Percentiles rank a stretch among this genome's conserved stretches.
phyloP scores from a whole-genome alignment of 129 eudicot species.

The Chrysanthemum makinoi region DNA sequence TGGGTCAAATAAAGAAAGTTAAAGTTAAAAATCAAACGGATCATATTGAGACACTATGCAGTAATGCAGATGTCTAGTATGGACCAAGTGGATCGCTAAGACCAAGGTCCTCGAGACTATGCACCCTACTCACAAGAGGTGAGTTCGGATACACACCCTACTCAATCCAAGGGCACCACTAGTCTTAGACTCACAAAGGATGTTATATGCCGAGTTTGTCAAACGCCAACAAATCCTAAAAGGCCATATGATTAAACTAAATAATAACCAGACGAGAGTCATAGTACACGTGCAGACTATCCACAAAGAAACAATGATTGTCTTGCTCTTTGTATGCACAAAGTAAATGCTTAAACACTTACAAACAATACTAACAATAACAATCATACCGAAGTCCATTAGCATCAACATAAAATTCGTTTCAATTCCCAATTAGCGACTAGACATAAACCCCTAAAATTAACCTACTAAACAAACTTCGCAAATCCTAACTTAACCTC shows the following conservation, averaged over 20 bases:
- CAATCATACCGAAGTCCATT: background rate
- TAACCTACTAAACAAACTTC: constrained; percentile 5
- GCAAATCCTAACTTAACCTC: background rate
- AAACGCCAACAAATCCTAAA: background rate
- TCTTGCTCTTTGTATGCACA: too few relatives aligned
- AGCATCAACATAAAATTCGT: constrained; percentile 5
- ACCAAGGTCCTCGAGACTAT: too few relatives aligned
- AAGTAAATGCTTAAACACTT: too few relatives aligned
- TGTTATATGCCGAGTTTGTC: background rate
- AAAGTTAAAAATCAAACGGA: too few relatives aligned
- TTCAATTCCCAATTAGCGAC: background rate
- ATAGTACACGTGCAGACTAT: background rate
- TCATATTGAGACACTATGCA: too few relatives aligned
- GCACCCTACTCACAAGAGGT: background rate
- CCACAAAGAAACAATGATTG: background rate
- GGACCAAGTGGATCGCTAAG: too few relatives aligned
- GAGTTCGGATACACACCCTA: too few relatives aligned
- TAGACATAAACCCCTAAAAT: background rate
- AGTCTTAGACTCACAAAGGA: constrained; percentile 1
- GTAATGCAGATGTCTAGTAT: too few relatives aligned
- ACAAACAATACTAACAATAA: background rate
- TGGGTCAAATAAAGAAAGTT: too few relatives aligned
- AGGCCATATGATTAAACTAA: background rate
- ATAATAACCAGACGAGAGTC: background rate
- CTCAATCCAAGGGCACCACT: too few relatives aligned